Percentiles rank a stretch among this genome's conserved stretches.
Conservation (phyloP, 345 rosid genomes). For the Pugionium cornutum region DNA sequence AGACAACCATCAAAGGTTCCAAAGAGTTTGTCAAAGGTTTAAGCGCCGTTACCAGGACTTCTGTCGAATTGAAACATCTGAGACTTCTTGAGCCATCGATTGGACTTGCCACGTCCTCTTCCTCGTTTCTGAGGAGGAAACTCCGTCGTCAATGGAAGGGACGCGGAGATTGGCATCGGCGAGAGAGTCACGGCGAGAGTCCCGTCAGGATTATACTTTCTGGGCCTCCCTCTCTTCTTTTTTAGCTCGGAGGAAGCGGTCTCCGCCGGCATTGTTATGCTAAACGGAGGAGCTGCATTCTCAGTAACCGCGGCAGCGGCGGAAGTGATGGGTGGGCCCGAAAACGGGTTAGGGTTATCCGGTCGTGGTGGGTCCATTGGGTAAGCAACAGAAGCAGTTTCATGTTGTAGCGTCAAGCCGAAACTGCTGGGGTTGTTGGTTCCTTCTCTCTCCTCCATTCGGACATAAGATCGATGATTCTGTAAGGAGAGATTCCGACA, state of each 20-base stretch:
- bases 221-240: conserved; percentile 94
- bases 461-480: conserved; percentile 41
- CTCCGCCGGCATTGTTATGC: conserved; percentile 44
- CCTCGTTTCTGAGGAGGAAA: conserved; percentile 66
- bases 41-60: conserved; percentile 52
- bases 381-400: conserved; percentile 48
- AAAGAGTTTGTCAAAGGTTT: not conserved
- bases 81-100: conserved; percentile 58
- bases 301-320: conserved; percentile 19
- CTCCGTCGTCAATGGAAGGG: conserved; percentile 69
- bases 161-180: conserved; percentile 90
- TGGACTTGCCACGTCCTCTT: conserved; percentile 54
- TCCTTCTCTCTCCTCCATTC: conserved; percentile 76
- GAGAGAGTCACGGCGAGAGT: conserved; percentile 56
- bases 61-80: conserved; percentile 56
- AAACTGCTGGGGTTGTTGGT: conserved; percentile 42
- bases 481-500: conserved; percentile 35
- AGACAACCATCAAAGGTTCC: not conserved
- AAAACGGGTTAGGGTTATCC: conserved; percentile 47
- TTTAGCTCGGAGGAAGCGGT: conserved; percentile 44
- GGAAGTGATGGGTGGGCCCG: conserved; percentile 37
- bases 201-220: conserved; percentile 83
- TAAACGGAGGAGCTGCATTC: conserved; percentile 39
- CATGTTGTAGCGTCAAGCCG: conserved; percentile 53
- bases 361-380: conserved; percentile 51